These are phyloP conservation scores for Geotrichum candidum DNA, from an alignment of 1,139 yeast genomes.

Conservation along the genomic window DNA sequence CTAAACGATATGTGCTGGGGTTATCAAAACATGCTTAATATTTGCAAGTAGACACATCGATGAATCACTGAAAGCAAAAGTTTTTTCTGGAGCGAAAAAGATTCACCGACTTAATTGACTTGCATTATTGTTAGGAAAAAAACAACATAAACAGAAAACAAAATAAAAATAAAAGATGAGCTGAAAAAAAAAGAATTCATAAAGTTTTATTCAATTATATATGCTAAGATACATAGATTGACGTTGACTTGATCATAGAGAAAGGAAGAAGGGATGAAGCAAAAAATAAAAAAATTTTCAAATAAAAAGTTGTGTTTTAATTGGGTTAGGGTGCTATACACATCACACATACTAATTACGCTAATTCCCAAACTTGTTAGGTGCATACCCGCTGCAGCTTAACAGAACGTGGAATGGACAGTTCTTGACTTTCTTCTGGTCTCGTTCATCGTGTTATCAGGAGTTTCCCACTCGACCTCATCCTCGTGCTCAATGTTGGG, in stretches of 20 bases:
- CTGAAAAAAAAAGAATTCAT: neutral
- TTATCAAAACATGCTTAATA: constrained; percentile 4
- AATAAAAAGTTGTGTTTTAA: neutral
- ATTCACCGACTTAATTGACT: constrained; percentile 16
- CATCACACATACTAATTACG: neutral
- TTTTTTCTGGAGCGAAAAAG: constrained; percentile 2
- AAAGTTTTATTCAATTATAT: neutral
- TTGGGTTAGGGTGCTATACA: neutral
- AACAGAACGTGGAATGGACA: constrained; percentile 7
- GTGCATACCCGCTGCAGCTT: neutral
- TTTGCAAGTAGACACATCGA: constrained; percentile 21
- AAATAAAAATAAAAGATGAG: neutral
- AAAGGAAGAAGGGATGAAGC: neutral
- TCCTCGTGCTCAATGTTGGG: constrained; percentile 15
- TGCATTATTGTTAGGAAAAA: constrained; percentile 1
- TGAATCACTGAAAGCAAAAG: constrained; percentile 10
- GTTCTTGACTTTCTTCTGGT: constrained; percentile 6
- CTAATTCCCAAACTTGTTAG: neutral
- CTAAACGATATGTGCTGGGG: neutral
- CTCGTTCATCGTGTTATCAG: neutral
- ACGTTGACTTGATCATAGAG: neutral
- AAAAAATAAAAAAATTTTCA: neutral
- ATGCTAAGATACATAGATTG: neutral
- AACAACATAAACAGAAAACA: neutral
- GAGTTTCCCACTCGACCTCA: constrained; percentile 12